These are phyloP conservation scores for Favolaschia claudopus DNA, from an alignment of 768 basidiomycete species.

Conservation along the genomic window DNA sequence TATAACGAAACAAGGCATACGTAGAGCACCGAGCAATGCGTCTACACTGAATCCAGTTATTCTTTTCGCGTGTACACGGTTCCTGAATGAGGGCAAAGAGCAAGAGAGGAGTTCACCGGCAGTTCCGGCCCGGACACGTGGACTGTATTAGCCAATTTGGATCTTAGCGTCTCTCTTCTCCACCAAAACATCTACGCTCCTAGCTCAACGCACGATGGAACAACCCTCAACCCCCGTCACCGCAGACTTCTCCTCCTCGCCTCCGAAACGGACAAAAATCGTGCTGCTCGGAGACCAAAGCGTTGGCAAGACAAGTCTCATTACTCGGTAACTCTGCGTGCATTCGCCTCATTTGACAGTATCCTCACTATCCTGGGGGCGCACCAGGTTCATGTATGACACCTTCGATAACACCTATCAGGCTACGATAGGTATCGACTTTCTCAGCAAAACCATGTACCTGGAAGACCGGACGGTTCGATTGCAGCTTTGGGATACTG, in stretches of 20 bases:
- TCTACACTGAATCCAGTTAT: no score
- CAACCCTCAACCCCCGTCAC: conserved; percentile 63
- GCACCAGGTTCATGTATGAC: conserved; percentile 93
- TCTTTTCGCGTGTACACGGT: no score
- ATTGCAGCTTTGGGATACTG: conserved; percentile 98
- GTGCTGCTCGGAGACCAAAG: conserved; percentile 96
- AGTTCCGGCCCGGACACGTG: conserved; percentile 7
- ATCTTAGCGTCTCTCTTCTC: background rate
- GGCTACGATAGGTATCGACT: conserved; percentile 98
- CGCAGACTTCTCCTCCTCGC: conserved; percentile 86
- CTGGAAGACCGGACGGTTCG: conserved; percentile 97
- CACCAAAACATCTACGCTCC: conserved; percentile 16
- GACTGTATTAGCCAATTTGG: background rate
- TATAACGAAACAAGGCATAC: no score
- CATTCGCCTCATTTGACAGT: conserved; percentile 5
- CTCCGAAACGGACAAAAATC: conserved; percentile 95
- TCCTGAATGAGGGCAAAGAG: no score
- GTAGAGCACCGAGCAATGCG: no score
- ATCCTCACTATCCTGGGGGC: conserved; percentile 12
- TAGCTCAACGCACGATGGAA: conserved; percentile 25
- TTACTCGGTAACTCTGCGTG: conserved; percentile 75
- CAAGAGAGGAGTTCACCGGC: no score
- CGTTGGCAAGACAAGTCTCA: conserved; percentile 98
- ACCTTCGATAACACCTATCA: conserved; percentile 99
- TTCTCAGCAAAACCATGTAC: conserved; percentile 99